A percentile compares a stretch with the other conserved stretches of the same genome.
Conservation (phyloP, 306 rosid genomes). For the Prunus mira region DNA sequence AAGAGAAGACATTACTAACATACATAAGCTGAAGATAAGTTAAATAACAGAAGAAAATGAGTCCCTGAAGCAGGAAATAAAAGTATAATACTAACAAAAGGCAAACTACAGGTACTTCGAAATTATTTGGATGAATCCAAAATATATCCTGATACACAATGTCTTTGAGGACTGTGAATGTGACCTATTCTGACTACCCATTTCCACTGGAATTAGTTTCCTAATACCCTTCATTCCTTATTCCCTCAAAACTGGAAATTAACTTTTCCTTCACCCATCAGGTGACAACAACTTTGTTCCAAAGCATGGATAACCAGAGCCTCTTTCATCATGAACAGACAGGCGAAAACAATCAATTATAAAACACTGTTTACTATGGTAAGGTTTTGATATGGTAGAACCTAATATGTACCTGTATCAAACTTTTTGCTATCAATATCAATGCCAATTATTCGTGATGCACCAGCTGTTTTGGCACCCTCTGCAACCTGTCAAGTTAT, state of each 20-base stretch:
- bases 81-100: background rate
- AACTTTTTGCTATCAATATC: slow-evolving; percentile 77
- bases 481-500: slow-evolving; percentile 69
- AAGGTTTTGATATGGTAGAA: background rate
- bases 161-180: background rate
- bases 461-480: slow-evolving; percentile 95
- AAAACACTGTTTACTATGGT: background rate
- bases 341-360: background rate
- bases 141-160: too few relatives aligned
- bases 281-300: background rate
- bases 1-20: background rate
- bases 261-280: background rate
- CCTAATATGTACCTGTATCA: slow-evolving; percentile 50
- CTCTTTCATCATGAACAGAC: background rate
- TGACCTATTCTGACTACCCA: background rate
- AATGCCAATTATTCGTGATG: slow-evolving; percentile 78
- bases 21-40: background rate
- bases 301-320: background rate
- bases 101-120: background rate
- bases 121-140: background rate
- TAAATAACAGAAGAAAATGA: background rate
- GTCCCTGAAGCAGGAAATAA: background rate
- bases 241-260: background rate
- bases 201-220: background rate
- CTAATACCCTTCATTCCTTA: background rate